Base-by-base conservation (phyloP, 164 flowering plant genomes). In the Hamamelis virginiana region DNA sequence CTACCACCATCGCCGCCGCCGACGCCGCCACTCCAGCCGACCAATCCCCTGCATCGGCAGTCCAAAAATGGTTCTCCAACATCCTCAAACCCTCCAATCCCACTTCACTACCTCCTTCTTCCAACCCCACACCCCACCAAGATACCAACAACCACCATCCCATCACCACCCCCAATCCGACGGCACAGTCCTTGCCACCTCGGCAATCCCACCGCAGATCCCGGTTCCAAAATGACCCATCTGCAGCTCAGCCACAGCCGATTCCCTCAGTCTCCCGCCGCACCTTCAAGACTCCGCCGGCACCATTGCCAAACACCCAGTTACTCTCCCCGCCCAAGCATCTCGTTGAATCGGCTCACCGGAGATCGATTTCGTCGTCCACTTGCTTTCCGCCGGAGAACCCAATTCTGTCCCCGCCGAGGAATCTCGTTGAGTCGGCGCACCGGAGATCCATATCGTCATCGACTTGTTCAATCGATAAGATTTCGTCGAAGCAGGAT, bases 41-140 rank as follows among this genome's bases (percentile, higher is more conserved):
- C 0, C 12, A 1, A 59, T 78, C 84, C 22, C 85, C 83, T 44
- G 69, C 80, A 10, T 66, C 83, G 0, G 69, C 86, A 9, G 86
- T 83, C 44, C 87, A 87, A 9, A 78, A 82, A 67, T 85, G 89
- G 89, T 77, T 87, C 75, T 72, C 86, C 81, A 85, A 80, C 81
- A 77, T 82, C 46, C 78, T 87, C 75, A 82, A 76, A 33, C 80
- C 82, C 51, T 22, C 66, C 72, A 59, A 58, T 56, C 51, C 65
- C 66, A 59, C 8, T 10, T 33, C 62, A 62, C 55, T 53, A 66
- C 57, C 60, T 21, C 48, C n/a, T 69, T 71, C 50, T 63, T 59
- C 60, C n/a, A n/a, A n/a, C n/a, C n/a, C n/a, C 67, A 44, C 66
- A 33, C 53, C 6, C 19, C 71, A 33, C 41, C 41, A 33, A 33